These are phyloP conservation scores for Suillus hirtellus DNA, from an alignment of 768 basidiomycete genomes.

Conservation along the genomic window DNA sequence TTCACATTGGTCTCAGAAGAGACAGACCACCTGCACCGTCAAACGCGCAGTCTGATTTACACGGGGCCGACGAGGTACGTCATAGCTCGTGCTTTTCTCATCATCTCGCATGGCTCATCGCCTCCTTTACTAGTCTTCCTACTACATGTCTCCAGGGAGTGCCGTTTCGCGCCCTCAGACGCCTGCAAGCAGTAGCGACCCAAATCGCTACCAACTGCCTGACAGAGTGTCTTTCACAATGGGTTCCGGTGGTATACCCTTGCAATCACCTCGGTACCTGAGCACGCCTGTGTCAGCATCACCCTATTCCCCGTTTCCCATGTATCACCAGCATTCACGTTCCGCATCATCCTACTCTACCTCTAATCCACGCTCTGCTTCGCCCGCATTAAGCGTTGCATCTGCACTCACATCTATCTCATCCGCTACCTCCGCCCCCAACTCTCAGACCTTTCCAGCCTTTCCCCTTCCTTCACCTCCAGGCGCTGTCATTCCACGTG, in stretches of 20 bases:
- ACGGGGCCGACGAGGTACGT: slow-evolving; percentile 31
- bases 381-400: slow-evolving; percentile 61
- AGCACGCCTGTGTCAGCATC: slow-evolving; percentile 48
- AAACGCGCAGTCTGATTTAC: slow-evolving; percentile 17
- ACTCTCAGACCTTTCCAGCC: slow-evolving; percentile 30
- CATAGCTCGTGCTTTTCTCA: background rate
- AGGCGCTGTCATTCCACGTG: slow-evolving; percentile 33
- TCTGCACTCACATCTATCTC: slow-evolving; percentile 58
- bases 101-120: slow-evolving; percentile 14
- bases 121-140: slow-evolving; percentile 27
- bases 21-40: slow-evolving; percentile 25
- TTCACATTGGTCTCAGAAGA: slow-evolving; percentile 35
- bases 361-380: slow-evolving; percentile 54
- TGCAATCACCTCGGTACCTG: slow-evolving; percentile 45
- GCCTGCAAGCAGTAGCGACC: slow-evolving; percentile 34
- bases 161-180: slow-evolving; percentile 42
- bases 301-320: slow-evolving; percentile 46
- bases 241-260: slow-evolving; percentile 27
- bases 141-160: slow-evolving; percentile 38
- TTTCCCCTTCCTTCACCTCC: slow-evolving; percentile 32
- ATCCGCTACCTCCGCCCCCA: slow-evolving; percentile 34
- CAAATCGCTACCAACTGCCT: slow-evolving; percentile 31
- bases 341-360: slow-evolving; percentile 44
- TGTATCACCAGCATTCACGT: slow-evolving; percentile 46
- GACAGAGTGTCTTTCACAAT: slow-evolving; percentile 29